phyloP scores from a whole-genome alignment of 257 asterid genomes.

The Solanum sejunctum region DNA sequence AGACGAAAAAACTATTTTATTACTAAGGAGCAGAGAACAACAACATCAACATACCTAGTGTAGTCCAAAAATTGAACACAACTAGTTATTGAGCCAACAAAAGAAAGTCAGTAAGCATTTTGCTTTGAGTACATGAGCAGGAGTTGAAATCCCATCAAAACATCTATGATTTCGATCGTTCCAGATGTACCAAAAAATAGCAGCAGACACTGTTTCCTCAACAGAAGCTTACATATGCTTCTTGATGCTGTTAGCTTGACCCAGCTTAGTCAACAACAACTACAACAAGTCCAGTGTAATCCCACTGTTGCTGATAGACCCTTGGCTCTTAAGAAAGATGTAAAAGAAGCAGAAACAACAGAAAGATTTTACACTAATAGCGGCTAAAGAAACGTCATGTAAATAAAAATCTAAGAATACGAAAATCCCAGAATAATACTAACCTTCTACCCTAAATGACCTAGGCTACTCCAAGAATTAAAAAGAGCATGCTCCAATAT shows the following conservation, averaged over 20 bases:
- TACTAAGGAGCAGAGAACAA: not conserved
- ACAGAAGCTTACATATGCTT: not conserved
- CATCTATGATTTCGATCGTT: not conserved
- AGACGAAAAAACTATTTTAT: not conserved
- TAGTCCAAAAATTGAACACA: not conserved
- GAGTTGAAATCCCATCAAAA: not conserved
- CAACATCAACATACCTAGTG: not conserved
- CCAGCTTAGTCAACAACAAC: not conserved
- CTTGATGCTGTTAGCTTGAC: not conserved
- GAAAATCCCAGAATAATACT: not conserved
- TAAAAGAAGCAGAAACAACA: not conserved
- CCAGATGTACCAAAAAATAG: not conserved
- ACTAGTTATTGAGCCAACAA: not conserved
- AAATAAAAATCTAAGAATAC: not conserved
- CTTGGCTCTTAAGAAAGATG: not conserved
- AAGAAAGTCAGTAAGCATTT: not conserved
- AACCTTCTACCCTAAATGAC: not conserved
- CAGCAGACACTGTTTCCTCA: not conserved
- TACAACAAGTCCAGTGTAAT: not conserved
- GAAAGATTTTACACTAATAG: not conserved
- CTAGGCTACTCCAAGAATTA: not conserved
- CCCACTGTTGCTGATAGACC: not conserved
- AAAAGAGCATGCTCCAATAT: not conserved
- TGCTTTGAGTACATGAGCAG: not conserved
- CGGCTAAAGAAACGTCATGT: not conserved